Percentiles rank a stretch among this genome's conserved stretches.
Evolutionary conservation across 2,329 filamentous ascomycete species (phyloP).

Genomic region (Penicillium sp.): DNA sequence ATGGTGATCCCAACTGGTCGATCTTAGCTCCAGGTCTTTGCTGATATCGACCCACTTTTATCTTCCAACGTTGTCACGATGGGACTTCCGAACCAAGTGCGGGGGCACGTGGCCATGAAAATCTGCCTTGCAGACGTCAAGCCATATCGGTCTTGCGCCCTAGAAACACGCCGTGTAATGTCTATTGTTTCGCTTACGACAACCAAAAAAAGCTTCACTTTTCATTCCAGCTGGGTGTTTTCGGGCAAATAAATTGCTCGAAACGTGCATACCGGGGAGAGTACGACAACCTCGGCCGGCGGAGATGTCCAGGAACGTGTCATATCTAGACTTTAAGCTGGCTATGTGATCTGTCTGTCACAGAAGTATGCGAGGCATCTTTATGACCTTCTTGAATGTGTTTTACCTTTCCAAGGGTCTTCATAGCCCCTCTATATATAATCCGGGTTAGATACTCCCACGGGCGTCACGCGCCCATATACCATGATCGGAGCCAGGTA

Average conservation of each 20-base stretch:
- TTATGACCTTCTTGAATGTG: too few relatives aligned
- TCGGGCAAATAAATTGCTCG: neutral
- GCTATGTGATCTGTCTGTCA: too few relatives aligned
- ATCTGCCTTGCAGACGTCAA: neutral
- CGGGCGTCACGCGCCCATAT: too few relatives aligned
- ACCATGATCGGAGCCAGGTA: too few relatives aligned
- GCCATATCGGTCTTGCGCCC: neutral
- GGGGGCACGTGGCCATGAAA: neutral
- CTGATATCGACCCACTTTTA: neutral
- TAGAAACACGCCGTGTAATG: neutral
- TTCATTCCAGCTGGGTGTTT: neutral
- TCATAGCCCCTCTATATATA: too few relatives aligned
- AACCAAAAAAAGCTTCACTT: neutral
- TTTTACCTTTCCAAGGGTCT: too few relatives aligned
- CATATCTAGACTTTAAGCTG: neutral
- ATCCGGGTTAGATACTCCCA: too few relatives aligned
- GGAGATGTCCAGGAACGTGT: neutral
- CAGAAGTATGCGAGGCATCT: too few relatives aligned
- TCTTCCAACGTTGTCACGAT: neutral
- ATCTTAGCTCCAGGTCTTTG: neutral
- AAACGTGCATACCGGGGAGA: neutral
- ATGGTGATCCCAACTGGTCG: neutral
- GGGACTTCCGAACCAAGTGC: neutral
- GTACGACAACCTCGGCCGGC: neutral
- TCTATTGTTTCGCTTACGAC: neutral